Conservation (phyloP, 2,329 filamentous ascomycete species). For the Talaromyces marneffei region DNA sequence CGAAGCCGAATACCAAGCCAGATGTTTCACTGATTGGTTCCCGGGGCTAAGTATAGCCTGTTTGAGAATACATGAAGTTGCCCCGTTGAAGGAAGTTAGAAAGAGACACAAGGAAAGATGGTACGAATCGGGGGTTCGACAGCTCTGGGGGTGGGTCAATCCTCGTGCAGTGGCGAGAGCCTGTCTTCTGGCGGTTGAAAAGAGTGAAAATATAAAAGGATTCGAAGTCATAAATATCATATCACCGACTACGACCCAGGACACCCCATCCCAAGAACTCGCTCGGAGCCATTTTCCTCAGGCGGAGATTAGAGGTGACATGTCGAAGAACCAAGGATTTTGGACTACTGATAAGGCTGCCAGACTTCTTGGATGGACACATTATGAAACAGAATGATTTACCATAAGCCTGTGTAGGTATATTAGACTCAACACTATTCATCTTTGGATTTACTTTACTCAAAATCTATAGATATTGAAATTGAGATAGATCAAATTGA, state of each 20-base stretch:
- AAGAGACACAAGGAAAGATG: conserved; percentile 31
- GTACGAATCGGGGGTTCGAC: conserved; percentile 30
- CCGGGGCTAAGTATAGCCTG: conserved; percentile 36
- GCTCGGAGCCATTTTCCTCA: conserved; percentile 24
- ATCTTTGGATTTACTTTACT: background rate
- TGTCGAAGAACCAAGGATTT: conserved; percentile 22
- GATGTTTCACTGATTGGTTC: conserved; percentile 32
- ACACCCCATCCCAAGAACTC: conserved; percentile 19
- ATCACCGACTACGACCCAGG: conserved; percentile 28
- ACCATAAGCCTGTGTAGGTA: background rate
- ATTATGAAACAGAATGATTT: conserved; percentile 25
- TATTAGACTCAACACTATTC: background rate
- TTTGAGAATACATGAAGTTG: conserved; percentile 36
- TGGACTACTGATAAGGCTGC: conserved; percentile 21
- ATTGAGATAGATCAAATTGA: background rate
- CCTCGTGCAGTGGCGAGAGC: conserved; percentile 32
- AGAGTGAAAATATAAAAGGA: conserved; percentile 27
- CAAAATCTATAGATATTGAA: background rate
- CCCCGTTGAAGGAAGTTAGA: conserved; percentile 24
- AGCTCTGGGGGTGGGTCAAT: conserved; percentile 35
- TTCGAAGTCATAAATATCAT: conserved; percentile 33
- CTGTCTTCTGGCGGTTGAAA: conserved; percentile 31
- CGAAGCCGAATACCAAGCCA: conserved; percentile 31
- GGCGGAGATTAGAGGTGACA: conserved; percentile 20
- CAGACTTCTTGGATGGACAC: conserved; percentile 26